Evolutionary conservation across 306 rosid genomes (phyloP), one percentile per base, ranked within the genome.

Genomic region (Cyamopsis tetragonoloba): DNA sequence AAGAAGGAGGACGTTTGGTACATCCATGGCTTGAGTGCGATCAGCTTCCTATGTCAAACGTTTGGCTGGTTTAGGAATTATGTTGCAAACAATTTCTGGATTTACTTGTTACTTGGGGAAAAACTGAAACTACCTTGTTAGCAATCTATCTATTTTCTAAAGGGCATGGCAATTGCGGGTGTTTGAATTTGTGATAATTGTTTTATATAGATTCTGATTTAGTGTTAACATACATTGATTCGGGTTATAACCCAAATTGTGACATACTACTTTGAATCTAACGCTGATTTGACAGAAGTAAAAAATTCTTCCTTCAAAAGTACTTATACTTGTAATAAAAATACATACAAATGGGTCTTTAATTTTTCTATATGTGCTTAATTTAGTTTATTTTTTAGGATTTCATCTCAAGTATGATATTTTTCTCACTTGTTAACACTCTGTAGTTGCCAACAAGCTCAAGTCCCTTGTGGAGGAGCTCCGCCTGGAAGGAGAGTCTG

Each of bases 1-100:
- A 18, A 58, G 71, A n/a, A n/a, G n/a, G n/a, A n/a, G 44, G 6
- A 9, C 26, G 6, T 28, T 60, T 38, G 17, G 4, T 18, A 56
- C 38, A 3, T 47, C 43, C 53, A 49, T 26, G 48, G 62, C 67
- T 46, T 13, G 39, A 37, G 46, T 38, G 63, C 44, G 74, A 46
- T 58, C 72, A 42, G 34, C 23, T 42, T 42, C 41, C 1, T 22
- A 51, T 44, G 9, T 38, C 48, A 28, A 39, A 53, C 12, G 18
- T 26, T 54, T 63, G 38, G 64, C 20, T 48, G 11, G 3, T 26
- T 18, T 43, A 22, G 32, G 64, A 19, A 39, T 51, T 42, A 11
- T 14, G 32, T 44, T 32, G 41, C 24, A 17, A 32, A 22, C 38
- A 20, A 28, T 7, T 43, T 17, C 22, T 6, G 22, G 48, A 54